phyloP scores from a whole-genome alignment of 1,139 yeast species.

The Nadsonia commutata region DNA sequence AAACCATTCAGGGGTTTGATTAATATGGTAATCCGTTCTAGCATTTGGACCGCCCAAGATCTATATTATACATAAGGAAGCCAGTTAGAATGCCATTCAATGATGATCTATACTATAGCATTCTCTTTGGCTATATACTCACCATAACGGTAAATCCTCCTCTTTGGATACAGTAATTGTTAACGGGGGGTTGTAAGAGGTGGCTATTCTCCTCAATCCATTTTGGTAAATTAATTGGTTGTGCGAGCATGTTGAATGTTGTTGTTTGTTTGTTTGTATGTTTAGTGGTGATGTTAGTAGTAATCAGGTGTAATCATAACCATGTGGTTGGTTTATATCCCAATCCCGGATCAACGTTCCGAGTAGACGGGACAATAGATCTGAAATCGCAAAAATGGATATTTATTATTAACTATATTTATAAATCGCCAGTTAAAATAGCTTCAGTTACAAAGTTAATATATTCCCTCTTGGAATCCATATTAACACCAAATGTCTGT shows the following conservation, averaged over 20 bases:
- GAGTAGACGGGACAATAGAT: too few species aligned
- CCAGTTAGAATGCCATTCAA: neutral
- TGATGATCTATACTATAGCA: neutral
- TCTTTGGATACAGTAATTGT: slow-evolving; percentile 75
- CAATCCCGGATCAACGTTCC: neutral
- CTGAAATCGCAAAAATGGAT: too few species aligned
- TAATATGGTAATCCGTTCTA: slow-evolving; percentile 83
- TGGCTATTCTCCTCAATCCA: slow-evolving; percentile 73
- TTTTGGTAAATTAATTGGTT: slow-evolving; percentile 59
- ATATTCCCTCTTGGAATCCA: slow-evolving; percentile 24
- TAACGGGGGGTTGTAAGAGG: slow-evolving; percentile 79
- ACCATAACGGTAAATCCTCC: slow-evolving; percentile 91
- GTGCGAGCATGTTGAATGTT: slow-evolving; percentile 34
- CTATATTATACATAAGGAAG: slow-evolving; percentile 11
- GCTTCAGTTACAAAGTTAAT: slow-evolving; percentile 28
- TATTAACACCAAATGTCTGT: slow-evolving; percentile 21
- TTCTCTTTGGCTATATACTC: slow-evolving; percentile 5
- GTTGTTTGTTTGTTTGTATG: too few species aligned
- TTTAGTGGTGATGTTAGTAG: too few species aligned
- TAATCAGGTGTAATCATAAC: too few species aligned
- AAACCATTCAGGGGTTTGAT: slow-evolving; percentile 91
- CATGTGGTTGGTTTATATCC: neutral
- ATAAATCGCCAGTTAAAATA: slow-evolving; percentile 25
- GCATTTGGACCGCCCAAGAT: slow-evolving; percentile 91
- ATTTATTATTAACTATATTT: slow-evolving; percentile 4